A percentile compares a stretch with the other conserved stretches of the same genome.
Evolutionary conservation across 129 eudicot species (phyloP).

Genomic region (Erigeron canadensis): DNA sequence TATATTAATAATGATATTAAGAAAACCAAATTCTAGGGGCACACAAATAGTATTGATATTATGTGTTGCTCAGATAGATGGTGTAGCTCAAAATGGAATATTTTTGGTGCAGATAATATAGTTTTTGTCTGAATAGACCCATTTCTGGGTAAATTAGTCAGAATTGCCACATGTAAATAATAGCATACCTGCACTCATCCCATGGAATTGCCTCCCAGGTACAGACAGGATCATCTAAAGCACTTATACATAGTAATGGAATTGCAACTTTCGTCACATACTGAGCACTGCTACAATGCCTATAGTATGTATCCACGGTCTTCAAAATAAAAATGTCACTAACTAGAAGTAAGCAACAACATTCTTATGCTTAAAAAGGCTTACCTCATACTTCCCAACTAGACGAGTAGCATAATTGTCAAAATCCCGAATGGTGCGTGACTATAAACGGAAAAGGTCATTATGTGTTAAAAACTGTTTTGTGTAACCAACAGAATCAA

Average conservation of each 20-base stretch:
- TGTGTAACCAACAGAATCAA: background rate
- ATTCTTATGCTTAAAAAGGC: constrained; percentile 7
- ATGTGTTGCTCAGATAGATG: too few species aligned
- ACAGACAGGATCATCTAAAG: constrained; percentile 95
- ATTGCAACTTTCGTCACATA: constrained; percentile 63
- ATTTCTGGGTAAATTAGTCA: background rate
- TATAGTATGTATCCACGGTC: constrained; percentile 94
- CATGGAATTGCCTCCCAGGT: constrained; percentile 95
- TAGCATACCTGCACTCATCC: constrained; percentile 89
- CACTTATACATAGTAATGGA: constrained; percentile 87
- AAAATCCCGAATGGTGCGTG: constrained; percentile 90
- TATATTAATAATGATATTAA: too few species aligned
- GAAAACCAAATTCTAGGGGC: too few species aligned
- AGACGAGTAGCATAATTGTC: constrained; percentile 82
- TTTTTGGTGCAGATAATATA: background rate
- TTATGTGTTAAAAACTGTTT: background rate
- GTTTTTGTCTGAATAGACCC: background rate
- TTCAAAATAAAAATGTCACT: constrained; percentile 33
- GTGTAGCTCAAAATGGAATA: too few species aligned
- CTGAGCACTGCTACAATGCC: constrained; percentile 75
- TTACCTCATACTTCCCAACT: constrained; percentile 88
- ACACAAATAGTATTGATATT: too few species aligned
- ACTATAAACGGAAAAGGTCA: constrained; percentile 40
- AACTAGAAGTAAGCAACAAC: background rate
- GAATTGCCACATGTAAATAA: background rate